phyloP scores from a whole-genome alignment of 495 filamentous ascomycete species.

The Eremomyces bilateralis region DNA sequence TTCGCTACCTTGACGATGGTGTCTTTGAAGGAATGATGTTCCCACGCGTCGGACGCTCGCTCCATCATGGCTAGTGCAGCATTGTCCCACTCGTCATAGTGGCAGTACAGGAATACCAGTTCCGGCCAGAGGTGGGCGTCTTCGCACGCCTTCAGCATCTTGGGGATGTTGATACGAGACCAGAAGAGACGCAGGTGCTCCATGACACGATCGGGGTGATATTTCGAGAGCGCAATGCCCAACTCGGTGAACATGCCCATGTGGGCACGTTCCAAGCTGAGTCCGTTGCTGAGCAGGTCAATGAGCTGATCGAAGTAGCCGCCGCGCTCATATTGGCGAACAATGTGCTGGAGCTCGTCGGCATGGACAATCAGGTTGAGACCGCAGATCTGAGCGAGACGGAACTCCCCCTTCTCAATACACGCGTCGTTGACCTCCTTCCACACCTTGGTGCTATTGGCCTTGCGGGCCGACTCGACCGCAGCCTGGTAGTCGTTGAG shows the following conservation, averaged over 20 bases:
- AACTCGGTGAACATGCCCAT: slow-evolving; percentile 97
- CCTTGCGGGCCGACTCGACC: slow-evolving; percentile 95
- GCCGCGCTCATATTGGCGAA: slow-evolving; percentile 88
- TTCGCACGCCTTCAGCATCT: slow-evolving; percentile 90
- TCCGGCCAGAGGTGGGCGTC: slow-evolving; percentile 95
- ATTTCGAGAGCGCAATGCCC: slow-evolving; percentile 87
- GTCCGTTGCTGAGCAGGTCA: slow-evolving; percentile 75
- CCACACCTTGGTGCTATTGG: slow-evolving; percentile 99
- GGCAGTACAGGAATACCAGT: slow-evolving; percentile 94
- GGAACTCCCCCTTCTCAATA: slow-evolving; percentile 96
- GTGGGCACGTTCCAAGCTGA: slow-evolving; percentile 77
- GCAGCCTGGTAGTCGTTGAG: slow-evolving; percentile 94
- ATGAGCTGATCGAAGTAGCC: slow-evolving; percentile 99
- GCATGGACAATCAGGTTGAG: slow-evolving; percentile 97
- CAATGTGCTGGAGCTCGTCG: slow-evolving; percentile 81
- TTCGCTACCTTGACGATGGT: slow-evolving; percentile 97
- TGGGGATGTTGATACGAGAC: slow-evolving; percentile 95
- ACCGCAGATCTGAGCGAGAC: slow-evolving; percentile 96
- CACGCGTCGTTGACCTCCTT: slow-evolving; percentile 97
- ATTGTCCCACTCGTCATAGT: slow-evolving; percentile 99
- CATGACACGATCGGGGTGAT: slow-evolving; percentile 91
- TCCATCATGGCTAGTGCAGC: slow-evolving; percentile 98
- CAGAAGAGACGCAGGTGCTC: slow-evolving; percentile 99
- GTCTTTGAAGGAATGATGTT: slow-evolving; percentile 99
- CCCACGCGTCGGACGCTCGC: slow-evolving; percentile 93